Conservation (phyloP, 495 filamentous ascomycete genomes). For the Tuber microsphaerosporum region DNA sequence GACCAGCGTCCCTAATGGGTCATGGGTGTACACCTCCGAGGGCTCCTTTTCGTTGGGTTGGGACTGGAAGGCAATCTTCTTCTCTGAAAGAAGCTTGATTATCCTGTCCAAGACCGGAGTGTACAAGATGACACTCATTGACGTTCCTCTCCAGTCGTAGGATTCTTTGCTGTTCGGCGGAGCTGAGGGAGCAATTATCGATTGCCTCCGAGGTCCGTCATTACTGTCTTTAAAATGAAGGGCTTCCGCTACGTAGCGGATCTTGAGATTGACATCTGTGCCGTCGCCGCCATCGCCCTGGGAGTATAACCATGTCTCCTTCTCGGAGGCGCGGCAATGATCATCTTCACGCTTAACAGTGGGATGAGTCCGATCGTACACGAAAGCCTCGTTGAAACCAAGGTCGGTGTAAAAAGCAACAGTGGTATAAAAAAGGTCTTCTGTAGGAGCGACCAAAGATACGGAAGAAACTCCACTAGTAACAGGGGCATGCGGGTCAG, state of each 20-base stretch:
- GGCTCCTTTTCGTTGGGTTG: constrained; percentile 36
- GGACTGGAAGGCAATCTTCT: constrained; percentile 27
- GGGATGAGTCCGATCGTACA: constrained; percentile 38
- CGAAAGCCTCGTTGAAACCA: constrained; percentile 38
- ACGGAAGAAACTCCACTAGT: constrained; percentile 41
- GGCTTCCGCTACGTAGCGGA: constrained; percentile 35
- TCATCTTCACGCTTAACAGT: constrained; percentile 30
- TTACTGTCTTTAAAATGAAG: constrained; percentile 31
- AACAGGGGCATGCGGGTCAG: constrained; percentile 19
- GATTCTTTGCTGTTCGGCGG: constrained; percentile 13
- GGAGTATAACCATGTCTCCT: constrained; percentile 41
- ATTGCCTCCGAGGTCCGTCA: constrained; percentile 7
- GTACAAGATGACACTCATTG: constrained; percentile 36
- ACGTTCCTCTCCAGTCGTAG: constrained; percentile 37
- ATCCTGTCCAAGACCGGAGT: constrained; percentile 23
- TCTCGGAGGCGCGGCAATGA: constrained; percentile 41
- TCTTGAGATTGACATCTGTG: constrained; percentile 34
- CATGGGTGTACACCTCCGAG: constrained; percentile 38
- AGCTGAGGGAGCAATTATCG: background rate
- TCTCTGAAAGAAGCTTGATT: constrained; percentile 24
- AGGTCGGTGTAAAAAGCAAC: constrained; percentile 41
- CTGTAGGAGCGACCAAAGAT: constrained; percentile 38
- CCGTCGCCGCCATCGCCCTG: constrained; percentile 20
- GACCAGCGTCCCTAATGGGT: constrained; percentile 40
- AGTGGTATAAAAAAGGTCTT: constrained; percentile 39